Percentiles rank a stretch among this genome's conserved stretches.
These are phyloP conservation scores for Tolypocladium ovalisporum DNA, from an alignment of 2,329 filamentous ascomycete genomes.

Conservation along the genomic window DNA sequence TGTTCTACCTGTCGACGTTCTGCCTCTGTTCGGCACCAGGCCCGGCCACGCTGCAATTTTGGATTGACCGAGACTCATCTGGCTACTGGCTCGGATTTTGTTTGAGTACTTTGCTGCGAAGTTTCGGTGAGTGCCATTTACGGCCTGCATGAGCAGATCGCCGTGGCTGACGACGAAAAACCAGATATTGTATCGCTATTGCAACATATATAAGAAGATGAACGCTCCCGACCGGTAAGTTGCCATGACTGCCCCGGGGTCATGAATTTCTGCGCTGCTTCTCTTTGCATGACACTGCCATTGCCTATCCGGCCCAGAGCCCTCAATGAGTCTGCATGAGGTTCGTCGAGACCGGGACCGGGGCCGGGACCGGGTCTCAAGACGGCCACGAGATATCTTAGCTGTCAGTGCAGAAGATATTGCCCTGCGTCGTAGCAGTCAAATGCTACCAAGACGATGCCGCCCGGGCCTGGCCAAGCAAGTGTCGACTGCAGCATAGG, in stretches of 20 bases:
- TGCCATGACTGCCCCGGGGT: neutral
- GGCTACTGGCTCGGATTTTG: neutral
- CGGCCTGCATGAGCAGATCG: neutral
- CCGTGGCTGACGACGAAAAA: neutral
- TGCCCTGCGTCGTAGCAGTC: neutral
- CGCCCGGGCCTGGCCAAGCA: neutral
- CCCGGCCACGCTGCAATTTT: neutral
- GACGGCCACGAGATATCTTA: neutral
- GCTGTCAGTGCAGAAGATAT: neutral
- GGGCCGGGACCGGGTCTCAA: neutral
- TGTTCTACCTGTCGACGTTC: neutral
- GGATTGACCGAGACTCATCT: neutral
- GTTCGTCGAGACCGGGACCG: neutral
- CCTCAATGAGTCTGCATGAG: neutral
- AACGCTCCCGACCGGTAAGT: constrained; percentile 47
- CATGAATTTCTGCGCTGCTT: no score
- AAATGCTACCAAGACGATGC: neutral
- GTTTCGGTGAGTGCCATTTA: neutral
- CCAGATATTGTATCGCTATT: neutral
- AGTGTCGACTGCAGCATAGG: neutral
- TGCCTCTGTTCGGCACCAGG: neutral
- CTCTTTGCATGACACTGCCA: neutral
- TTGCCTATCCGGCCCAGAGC: neutral
- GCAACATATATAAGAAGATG: constrained; percentile 25
- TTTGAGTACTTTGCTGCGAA: neutral